Base-by-base conservation (phyloP, 2,329 filamentous ascomycete genomes). In the Neonectria faginata region DNA sequence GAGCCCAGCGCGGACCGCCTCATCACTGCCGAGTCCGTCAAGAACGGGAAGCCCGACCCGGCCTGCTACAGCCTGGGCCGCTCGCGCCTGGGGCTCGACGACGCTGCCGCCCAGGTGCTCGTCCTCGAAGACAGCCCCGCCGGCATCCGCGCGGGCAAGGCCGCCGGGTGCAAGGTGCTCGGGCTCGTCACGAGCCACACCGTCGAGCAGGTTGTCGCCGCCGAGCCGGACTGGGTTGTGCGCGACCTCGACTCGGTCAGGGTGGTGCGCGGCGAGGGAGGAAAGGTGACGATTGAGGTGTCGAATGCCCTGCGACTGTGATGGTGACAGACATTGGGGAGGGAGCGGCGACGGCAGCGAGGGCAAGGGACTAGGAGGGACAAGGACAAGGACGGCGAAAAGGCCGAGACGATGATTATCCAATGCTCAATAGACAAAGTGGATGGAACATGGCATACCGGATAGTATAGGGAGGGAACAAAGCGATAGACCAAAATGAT, bases 91-190 rank as follows among this genome's bases (percentile, higher is more conserved):
- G 84, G 83, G 1, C 77, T 89, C 20, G 76, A 83, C 20, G 82
- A 81, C 36, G 75, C 76, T 14, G 79, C 81, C 29, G 84, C 79
- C 58, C 79, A 81, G 33, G 80, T 95, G 47, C 83, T 97, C 60
- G 94, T 97, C 53, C 81, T 97, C 41, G 94, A 97, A 80, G 94
- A 97, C 81, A 92, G 92, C 60, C 94, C 94, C 5, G 92, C 93
- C 8, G 94, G 94, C 5, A 92, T 97, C 74, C 85, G 82, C 68
- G 89, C 94, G 29, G 94, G 94, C 53, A 97, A 94, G 80, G 92
- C 88, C 1, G 94, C 94, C 10, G 94, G 93, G 2, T 97, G 92
- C 82, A 90, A 87, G 75, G 94, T 97, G 12, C 81, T 97, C 50
- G 94, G 90, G n/a, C 81, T 97, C 58, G 88, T 92, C 60, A 97